These are phyloP conservation scores for Coemansia nantahalensis DNA, from an alignment of 192 early-diverging fungal species.

Conservation along the genomic window DNA sequence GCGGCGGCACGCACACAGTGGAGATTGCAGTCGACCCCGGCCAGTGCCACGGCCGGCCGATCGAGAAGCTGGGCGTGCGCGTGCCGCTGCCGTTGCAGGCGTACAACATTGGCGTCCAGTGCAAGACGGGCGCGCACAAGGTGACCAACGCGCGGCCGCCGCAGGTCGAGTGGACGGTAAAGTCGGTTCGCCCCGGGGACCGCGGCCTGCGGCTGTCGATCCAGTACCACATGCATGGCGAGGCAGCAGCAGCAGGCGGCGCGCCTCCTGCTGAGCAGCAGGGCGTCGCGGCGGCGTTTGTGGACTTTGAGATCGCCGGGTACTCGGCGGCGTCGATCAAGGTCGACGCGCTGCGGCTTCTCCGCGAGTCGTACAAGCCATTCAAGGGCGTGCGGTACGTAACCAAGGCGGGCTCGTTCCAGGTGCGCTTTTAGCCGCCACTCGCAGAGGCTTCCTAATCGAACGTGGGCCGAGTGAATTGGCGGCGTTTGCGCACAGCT, in stretches of 20 bases:
- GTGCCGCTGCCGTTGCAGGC: conserved; percentile 31
- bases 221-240: conserved; percentile 12
- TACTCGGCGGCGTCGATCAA: conserved; percentile 39
- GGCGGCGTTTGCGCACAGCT: no score
- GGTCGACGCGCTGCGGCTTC: conserved; percentile 32
- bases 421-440: conserved; percentile 30
- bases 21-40: conserved; percentile 18
- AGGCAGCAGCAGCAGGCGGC: neutral
- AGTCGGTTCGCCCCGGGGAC: conserved; percentile 18
- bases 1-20: conserved; percentile 9
- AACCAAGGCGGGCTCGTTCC: conserved; percentile 33
- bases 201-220: conserved; percentile 13
- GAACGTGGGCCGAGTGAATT: no score
- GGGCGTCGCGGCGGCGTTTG: conserved; percentile 22
- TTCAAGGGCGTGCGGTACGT: conserved; percentile 43
- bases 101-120: conserved; percentile 43
- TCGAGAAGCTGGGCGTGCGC: conserved; percentile 32
- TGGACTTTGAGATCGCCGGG: conserved; percentile 38
- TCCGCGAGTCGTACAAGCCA: conserved; percentile 45
- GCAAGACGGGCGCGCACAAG: conserved; percentile 32
- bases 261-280: neutral
- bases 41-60: conserved; percentile 15
- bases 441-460: no score
- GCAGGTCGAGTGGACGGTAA: conserved; percentile 34
- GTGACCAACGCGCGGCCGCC: conserved; percentile 18